Conservation (phyloP, 2,329 filamentous ascomycete species). For the Dothistroma septosporum region DNA sequence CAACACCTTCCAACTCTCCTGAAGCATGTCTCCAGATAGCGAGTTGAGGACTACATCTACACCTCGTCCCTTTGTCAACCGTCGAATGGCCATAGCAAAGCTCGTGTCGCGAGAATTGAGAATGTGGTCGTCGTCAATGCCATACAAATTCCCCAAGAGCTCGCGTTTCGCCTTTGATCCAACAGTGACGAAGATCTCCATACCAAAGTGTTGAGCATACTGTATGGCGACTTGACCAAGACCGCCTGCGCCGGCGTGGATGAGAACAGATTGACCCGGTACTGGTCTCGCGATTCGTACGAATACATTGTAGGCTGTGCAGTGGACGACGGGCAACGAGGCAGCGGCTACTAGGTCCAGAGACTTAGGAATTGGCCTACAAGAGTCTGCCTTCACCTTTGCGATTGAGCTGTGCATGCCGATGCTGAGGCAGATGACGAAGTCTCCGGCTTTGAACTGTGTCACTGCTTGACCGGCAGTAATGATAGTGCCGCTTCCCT, state of each 20-base stretch:
- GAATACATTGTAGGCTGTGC: no score
- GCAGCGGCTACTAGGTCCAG: no score
- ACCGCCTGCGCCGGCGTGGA: constrained; percentile 33
- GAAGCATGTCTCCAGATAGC: constrained; percentile 27
- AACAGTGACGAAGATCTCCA: constrained; percentile 32
- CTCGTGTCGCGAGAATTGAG: constrained; percentile 30
- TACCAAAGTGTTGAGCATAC: constrained; percentile 26
- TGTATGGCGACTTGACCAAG: constrained; percentile 34
- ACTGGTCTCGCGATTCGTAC: constrained; percentile 5
- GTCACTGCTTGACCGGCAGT: no score
- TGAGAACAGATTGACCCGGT: constrained; percentile 27
- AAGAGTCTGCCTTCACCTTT: no score
- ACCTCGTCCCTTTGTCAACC: constrained; percentile 30
- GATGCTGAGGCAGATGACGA: no score
- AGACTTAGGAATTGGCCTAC: no score
- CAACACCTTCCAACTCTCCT: not conserved
- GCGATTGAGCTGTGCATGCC: no score
- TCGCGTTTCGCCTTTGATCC: constrained; percentile 29
- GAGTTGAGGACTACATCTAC: constrained; percentile 38
- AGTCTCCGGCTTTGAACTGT: no score
- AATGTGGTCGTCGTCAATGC: constrained; percentile 33
- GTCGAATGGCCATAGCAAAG: constrained; percentile 30
- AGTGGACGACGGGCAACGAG: no score
- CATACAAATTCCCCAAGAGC: constrained; percentile 25
- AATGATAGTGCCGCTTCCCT: no score